Evolutionary conservation across 345 rosid species (phyloP).

Genomic region (Arabis hirsuta): DNA sequence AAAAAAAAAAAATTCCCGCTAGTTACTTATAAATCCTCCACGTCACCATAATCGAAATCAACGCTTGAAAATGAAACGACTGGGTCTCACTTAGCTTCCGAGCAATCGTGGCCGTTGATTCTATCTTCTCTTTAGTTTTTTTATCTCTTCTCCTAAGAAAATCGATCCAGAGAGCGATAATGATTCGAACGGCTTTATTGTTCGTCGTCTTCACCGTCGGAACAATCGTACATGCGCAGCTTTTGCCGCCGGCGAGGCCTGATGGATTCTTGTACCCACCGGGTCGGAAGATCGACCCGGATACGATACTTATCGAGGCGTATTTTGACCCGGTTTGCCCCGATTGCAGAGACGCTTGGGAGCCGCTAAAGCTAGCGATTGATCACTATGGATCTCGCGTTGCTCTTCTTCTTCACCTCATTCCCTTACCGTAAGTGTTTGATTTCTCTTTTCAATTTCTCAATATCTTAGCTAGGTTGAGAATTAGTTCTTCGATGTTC

Average conservation of each 20-base stretch:
- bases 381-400: conserved; percentile 68
- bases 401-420: conserved; percentile 63
- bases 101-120: conserved; percentile 16
- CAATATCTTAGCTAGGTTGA: conserved; percentile 14
- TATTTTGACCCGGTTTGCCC: conserved; percentile 93
- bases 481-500: not conserved
- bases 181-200: conserved; percentile 33
- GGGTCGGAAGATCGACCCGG: conserved; percentile 43
- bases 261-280: conserved; percentile 78
- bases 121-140: not conserved
- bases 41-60: conserved; percentile 13
- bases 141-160: not conserved
- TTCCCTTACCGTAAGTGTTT: conserved; percentile 87
- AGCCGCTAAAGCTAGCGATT: conserved; percentile 69
- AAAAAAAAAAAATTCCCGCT: conserved; percentile 10
- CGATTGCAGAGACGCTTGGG: conserved; percentile 87
- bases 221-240: conserved; percentile 50
- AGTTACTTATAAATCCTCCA: conserved; percentile 11
- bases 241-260: conserved; percentile 69
- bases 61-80: conserved; percentile 19
- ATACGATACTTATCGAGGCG: conserved; percentile 71
- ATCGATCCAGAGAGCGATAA: conserved; percentile 25
- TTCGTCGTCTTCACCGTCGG: conserved; percentile 33
- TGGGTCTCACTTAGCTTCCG: not conserved
- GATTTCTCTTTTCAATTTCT: conserved; percentile 1